Evolutionary conservation across 805 yeast species (phyloP), one percentile per base, ranked within the genome.

Genomic region (Spathaspora passalidarum): DNA sequence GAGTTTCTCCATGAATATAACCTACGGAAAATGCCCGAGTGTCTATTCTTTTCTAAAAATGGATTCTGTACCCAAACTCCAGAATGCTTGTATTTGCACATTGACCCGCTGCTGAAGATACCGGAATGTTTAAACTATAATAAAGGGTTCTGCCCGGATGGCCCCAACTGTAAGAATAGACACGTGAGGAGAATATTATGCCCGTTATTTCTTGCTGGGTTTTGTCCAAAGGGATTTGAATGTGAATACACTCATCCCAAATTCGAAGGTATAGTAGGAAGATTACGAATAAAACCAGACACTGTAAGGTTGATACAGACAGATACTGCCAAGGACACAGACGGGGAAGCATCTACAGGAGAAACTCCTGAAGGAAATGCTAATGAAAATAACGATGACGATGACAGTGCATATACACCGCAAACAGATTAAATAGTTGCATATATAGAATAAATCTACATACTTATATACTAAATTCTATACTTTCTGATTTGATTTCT

Each of bases 1-100:
- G 99, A 94, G 70, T 94, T 88, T 58, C 68, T 94, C 38, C 99
- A 94, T 66, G 99, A 94, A 62, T 91, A 91, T 60, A 92, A 94
- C 60, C 69, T 94, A 56, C 76, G 96, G 49, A 89, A 88, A 66
- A 92, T 94, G 96, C 98, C 98, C 2, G 99, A 94, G 64, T 94
- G 99, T 64, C 79, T 89, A 19, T 88, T 88, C 64, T 92, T 80
- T 64, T 76, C 89, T 38, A 84, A 88, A 62, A 82, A 81, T 54
- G 95, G 95, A 5, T 84, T 77, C 55, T 92, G 99, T 63, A 86
- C 96, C 5, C 97, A 90, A 63, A 79, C 90, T 0, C 94, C 96
- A 1, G 99, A 94, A 60, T 94, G 99, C 62, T 82, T 89, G 45
- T 94, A 89, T 63, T 73, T 88, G 44, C 99, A 94, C 62, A 83